Base-by-base conservation (phyloP, 78 protist genomes). In the Protostelium mycophagum region DNA sequence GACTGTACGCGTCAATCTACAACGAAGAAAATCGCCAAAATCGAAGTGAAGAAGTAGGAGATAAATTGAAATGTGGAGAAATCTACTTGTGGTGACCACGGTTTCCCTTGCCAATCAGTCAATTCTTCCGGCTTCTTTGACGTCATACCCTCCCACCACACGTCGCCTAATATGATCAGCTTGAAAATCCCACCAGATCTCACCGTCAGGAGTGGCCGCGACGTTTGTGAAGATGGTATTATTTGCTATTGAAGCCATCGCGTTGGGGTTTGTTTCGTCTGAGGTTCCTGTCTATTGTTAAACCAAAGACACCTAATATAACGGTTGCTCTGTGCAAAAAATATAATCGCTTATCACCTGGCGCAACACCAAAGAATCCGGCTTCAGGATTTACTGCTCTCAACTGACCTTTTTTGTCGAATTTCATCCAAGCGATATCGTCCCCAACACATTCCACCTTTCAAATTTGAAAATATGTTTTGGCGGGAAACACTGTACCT, bases 311-410 rank as follows among this genome's bases (percentile, higher is more conserved):
- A 28, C 34, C 29, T 25, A 28, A 16, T 28, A 23, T 28, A 28
- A 89, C 37, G 25, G 35, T 34, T 34, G 35, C 87, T 87, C 9
- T 29, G 95, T 95, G 1, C 95, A n/a, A 95, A n/a, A n/a, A n/a
- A n/a, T n/a, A n/a, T n/a, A n/a, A n/a, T n/a, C n/a, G n/a, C n/a
- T n/a, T n/a, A n/a, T n/a, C n/a, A n/a, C n/a, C n/a, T 28, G 98
- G 98, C n/a, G 98, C 98, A 0, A 97, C 98, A 37, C 99, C 99
- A 93, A 97, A 97, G 97, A 91, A 95, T 38, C 99, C 99, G n/a
- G 83, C 35, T 86, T 98, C 99, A 73, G 98, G 98, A 91, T 98
- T 98, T 88, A 96, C 90, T 0, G 98, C 98, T 36, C 84, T 36
- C 88, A 97, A 91, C 34, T 86, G 88, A 38, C 97, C 98, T 29